A percentile compares a stretch with the other conserved stretches of the same genome.
These are phyloP conservation scores for Paraconiothyrium brasiliense DNA, from an alignment of 2,329 filamentous ascomycete genomes.

Conservation along the genomic window DNA sequence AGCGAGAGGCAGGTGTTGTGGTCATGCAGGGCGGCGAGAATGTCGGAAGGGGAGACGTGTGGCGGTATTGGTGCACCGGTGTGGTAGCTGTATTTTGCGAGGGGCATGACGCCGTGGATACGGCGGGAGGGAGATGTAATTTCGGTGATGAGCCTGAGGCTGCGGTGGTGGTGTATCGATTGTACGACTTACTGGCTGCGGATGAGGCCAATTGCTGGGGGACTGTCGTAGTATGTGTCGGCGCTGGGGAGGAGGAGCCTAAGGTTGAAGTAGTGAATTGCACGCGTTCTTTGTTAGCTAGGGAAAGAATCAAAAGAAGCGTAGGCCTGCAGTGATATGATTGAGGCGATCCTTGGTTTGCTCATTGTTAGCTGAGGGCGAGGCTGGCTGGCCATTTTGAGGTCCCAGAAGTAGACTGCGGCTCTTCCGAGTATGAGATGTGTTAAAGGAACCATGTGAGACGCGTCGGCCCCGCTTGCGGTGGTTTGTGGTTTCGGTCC, in stretches of 20 bases:
- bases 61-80: slow-evolving; percentile 41
- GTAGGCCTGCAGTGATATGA: background rate
- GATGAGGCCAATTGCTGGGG: too few species aligned
- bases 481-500: background rate
- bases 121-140: too few species aligned
- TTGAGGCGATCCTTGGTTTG: background rate
- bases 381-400: background rate
- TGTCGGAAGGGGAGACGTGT: slow-evolving; percentile 33
- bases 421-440: background rate
- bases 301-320: background rate
- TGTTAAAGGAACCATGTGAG: background rate
- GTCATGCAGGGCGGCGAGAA: slow-evolving; percentile 46
- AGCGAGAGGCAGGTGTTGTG: slow-evolving; percentile 45
- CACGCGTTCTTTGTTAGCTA: background rate
- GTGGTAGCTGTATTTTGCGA: slow-evolving; percentile 45
- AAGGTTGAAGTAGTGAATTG: background rate
- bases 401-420: background rate
- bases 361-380: background rate
- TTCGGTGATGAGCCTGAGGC: too few species aligned
- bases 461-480: background rate
- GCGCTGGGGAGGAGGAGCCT: too few species aligned
- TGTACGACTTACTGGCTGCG: background rate
- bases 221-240: too few species aligned
- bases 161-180: background rate
- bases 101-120: slow-evolving; percentile 13